Evolutionary conservation across 192 early-diverging fungal genomes (phyloP).

Genomic region (Backusella tuberculispora): DNA sequence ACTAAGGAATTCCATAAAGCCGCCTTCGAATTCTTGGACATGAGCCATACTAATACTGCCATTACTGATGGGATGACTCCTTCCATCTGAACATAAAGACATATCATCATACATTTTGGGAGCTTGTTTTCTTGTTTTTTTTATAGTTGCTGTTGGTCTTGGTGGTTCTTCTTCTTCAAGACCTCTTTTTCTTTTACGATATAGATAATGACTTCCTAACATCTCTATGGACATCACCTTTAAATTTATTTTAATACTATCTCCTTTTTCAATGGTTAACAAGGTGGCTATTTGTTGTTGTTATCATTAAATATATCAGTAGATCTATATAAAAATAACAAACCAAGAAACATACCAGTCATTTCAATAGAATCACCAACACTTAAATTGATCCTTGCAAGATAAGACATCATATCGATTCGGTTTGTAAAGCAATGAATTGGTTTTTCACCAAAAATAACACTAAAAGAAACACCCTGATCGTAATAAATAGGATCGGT

Average conservation of each 20-base stretch:
- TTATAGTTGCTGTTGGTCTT: background rate
- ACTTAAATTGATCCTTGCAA: background rate
- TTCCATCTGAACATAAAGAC: background rate
- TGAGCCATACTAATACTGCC: background rate
- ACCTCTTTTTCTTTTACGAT: slow-evolving; percentile 3
- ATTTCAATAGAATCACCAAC: background rate
- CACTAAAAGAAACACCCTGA: background rate
- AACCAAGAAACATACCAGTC: background rate
- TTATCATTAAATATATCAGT: background rate
- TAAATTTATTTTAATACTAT: background rate
- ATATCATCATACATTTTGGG: background rate
- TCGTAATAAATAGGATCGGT: background rate
- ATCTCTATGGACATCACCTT: background rate
- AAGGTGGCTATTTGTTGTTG: slow-evolving; percentile 1
- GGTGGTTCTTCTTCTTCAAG: background rate
- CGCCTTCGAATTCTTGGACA: background rate
- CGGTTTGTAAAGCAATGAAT: background rate
- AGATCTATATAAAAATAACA: background rate
- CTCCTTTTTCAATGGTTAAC: background rate
- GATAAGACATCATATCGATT: background rate
- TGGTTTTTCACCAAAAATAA: background rate
- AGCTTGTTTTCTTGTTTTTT: background rate
- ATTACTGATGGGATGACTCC: background rate
- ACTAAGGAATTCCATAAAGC: background rate
- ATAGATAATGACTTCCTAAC: background rate